Evolutionary conservation across 2,329 filamentous ascomycete species (phyloP).

Genomic region (Aaosphaeria arxii): DNA sequence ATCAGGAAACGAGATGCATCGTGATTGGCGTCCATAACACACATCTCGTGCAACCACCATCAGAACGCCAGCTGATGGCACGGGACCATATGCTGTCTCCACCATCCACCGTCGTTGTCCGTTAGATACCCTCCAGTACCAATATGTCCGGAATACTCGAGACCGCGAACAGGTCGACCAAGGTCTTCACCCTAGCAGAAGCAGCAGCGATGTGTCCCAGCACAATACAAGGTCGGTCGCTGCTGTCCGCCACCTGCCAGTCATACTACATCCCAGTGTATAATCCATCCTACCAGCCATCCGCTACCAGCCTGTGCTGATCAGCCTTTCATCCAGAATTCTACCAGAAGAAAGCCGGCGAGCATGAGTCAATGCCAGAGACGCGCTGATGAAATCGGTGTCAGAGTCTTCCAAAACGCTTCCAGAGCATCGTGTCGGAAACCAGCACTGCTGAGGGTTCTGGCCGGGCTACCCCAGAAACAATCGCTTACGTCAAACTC

Average conservation of each 20-base stretch:
- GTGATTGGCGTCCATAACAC: constrained; percentile 28
- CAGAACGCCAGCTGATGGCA: constrained; percentile 21
- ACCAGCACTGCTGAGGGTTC: constrained; percentile 5
- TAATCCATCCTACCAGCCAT: constrained; percentile 15
- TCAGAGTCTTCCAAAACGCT: constrained; percentile 21
- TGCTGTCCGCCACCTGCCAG: constrained; percentile 27
- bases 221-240: constrained; percentile 2
- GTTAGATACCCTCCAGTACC: constrained; percentile 13
- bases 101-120: constrained; percentile 12
- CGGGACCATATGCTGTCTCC: constrained; percentile 18
- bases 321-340: constrained; percentile 25
- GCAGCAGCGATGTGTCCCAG: constrained; percentile 12
- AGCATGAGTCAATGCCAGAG: constrained; percentile 24
- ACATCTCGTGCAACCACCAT: constrained; percentile 19
- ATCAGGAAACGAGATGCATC: constrained; percentile 21
- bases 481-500: constrained; percentile 21
- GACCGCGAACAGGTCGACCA: constrained; percentile 1
- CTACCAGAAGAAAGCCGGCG: constrained; percentile 19
- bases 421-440: constrained; percentile 12
- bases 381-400: constrained; percentile 12
- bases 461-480: constrained; percentile 19
- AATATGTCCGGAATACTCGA: constrained; percentile 2
- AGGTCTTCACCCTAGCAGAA: constrained; percentile 9
- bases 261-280: constrained; percentile 26
- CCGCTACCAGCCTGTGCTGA: constrained; percentile 23